Percentiles rank a stretch among this genome's conserved stretches.
Evolutionary conservation across 768 basidiomycete genomes (phyloP).

Genomic region (Trametes gibbosa): DNA sequence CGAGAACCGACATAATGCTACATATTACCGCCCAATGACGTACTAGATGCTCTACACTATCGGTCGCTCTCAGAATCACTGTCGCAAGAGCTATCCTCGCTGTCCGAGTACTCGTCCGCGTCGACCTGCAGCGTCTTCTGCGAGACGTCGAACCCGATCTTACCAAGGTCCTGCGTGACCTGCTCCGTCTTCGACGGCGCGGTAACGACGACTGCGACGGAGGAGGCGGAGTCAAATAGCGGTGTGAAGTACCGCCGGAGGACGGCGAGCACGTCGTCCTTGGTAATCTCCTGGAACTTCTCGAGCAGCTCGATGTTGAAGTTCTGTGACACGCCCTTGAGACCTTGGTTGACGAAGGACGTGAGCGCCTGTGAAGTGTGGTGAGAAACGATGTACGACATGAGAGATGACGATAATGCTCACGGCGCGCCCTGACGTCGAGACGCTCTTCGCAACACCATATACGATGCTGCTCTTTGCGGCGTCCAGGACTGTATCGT

Average conservation of each 20-base stretch:
- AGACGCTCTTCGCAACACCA: constrained; percentile 72
- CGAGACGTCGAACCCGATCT: constrained; percentile 78
- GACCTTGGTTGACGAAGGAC: constrained; percentile 87
- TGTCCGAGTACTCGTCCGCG: constrained; percentile 45
- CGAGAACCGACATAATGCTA: constrained; percentile 10
- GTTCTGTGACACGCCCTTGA: constrained; percentile 79
- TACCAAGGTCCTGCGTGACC: constrained; percentile 59
- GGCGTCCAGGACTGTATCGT: constrained; percentile 79
- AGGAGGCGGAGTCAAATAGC: constrained; percentile 73
- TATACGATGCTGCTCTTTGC: constrained; percentile 93
- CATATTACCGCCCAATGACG: constrained; percentile 5
- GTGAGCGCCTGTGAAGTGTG: constrained; percentile 56
- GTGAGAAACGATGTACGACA: neutral
- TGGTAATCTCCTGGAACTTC: constrained; percentile 76
- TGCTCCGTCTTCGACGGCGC: constrained; percentile 77
- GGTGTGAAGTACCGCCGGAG: constrained; percentile 79
- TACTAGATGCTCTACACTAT: constrained; percentile 5
- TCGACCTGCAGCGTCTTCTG: constrained; percentile 64
- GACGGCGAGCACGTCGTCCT: constrained; percentile 67
- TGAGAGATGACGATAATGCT: constrained; percentile 28
- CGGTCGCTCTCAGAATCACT: constrained; percentile 15
- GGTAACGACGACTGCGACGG: constrained; percentile 79
- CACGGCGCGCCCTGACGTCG: constrained; percentile 87
- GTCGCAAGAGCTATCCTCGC: constrained; percentile 23
- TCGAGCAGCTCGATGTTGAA: constrained; percentile 75